Evolutionary conservation across 2,329 filamentous ascomycete genomes (phyloP).

Genomic region (Nemania serpens): DNA sequence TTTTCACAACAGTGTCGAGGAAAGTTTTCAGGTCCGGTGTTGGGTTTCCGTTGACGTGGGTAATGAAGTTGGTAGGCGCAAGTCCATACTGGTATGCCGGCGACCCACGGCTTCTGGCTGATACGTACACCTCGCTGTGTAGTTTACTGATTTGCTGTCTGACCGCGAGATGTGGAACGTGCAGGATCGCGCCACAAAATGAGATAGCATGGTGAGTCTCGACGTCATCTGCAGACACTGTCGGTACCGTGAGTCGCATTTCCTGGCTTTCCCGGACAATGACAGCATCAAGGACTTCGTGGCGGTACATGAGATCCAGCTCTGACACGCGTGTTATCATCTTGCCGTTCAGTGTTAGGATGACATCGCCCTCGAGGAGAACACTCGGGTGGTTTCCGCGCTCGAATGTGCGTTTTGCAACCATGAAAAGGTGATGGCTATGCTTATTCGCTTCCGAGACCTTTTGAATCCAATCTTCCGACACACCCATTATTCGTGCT

Average conservation of each 20-base stretch:
- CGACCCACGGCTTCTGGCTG: constrained; percentile 79
- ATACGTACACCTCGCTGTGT: constrained; percentile 95
- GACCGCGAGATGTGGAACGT: constrained; percentile 93
- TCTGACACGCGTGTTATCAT: constrained; percentile 93
- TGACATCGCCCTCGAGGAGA: constrained; percentile 87
- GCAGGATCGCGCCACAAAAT: constrained; percentile 93
- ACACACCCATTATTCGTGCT: constrained; percentile 94
- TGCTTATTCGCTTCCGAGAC: constrained; percentile 88
- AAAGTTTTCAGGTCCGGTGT: constrained; percentile 85
- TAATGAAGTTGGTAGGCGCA: constrained; percentile 96
- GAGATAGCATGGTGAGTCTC: constrained; percentile 91
- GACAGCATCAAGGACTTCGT: constrained; percentile 79
- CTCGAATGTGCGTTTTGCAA: constrained; percentile 82
- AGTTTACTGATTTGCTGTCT: constrained; percentile 96
- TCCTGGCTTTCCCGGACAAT: constrained; percentile 86
- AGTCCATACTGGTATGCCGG: constrained; percentile 89
- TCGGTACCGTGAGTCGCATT: constrained; percentile 76
- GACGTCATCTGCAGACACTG: constrained; percentile 84
- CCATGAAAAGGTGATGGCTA: constrained; percentile 97
- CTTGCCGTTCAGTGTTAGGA: constrained; percentile 87
- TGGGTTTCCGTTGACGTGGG: constrained; percentile 86
- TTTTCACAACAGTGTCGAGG: constrained; percentile 78
- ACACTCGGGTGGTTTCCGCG: constrained; percentile 56
- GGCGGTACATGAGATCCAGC: constrained; percentile 94
- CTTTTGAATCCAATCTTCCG: constrained; percentile 92